Evolutionary conservation across 495 filamentous ascomycete species (phyloP), one percentile per base, ranked within the genome.

Genomic region (Pseudomonodictys pantanalensis): DNA sequence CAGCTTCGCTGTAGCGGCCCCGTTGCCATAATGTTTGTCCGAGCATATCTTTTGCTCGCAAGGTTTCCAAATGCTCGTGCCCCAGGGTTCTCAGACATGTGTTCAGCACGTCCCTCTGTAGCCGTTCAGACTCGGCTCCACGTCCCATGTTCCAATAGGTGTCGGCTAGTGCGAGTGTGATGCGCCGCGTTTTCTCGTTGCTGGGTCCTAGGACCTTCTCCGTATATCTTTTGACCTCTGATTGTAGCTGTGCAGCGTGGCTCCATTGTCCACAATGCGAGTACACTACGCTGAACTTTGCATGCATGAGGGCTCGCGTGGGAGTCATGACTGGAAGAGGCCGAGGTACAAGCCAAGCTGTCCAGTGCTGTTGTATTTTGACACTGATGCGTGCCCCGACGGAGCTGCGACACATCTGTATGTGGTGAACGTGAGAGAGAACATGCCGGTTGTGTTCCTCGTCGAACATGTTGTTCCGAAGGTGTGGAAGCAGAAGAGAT

Each of bases 271-370:
- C 75, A 38, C 55, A 62, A 52, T 74, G 62, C 0, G 62, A 49
- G 45, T 72, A 76, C 1, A 76, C 71, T 11, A 66, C 26, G 43
- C 74, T 75, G 45, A 75, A 76, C 32, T 70, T 72, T 0, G 64
- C 69, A 12, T 50, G 65, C 39, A 68, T 56, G 0, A 68, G 9
- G 8, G 68, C 67, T 26, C 64, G 39, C 17, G 17, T 17, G 22
- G 60, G 45, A 12, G 38, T 24, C 32, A 62, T 45, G 9, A 22
- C 44, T 33, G 58, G 33, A 24, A n/a, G n/a, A n/a, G n/a, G n/a
- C n/a, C 42, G 33, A 7, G 44, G 30, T 22, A 54, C 52, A 18
- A 54, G 61, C 68, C 58, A 69, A 22, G 46, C 10, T 7, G 28
- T 44, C 18, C 23, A 43, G 42, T 23, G n/a, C 23, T 25, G 28